A percentile compares a stretch with the other conserved stretches of the same genome.
phyloP scores from a whole-genome alignment of 257 asterid genomes.

The Solanum sejunctum region DNA sequence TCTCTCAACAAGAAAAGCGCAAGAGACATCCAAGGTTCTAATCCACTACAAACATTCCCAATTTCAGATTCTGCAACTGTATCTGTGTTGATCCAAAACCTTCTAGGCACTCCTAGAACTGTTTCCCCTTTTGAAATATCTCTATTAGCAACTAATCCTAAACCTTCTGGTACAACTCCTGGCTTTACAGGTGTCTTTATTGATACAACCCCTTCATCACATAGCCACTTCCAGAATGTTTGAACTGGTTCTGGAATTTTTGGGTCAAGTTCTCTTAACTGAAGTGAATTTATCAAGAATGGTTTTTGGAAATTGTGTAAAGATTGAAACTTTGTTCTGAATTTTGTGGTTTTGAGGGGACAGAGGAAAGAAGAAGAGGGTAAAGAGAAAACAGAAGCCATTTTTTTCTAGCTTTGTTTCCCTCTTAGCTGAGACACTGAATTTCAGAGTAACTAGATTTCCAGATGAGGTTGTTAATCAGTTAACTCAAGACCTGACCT shows the following conservation, averaged over 20 bases:
- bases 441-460: background rate
- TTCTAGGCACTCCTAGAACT: conserved; percentile 85
- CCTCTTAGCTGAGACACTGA: background rate
- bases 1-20: conserved; percentile 71
- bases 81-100: conserved; percentile 73
- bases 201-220: conserved; percentile 72
- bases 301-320: conserved; percentile 23
- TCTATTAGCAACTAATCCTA: conserved; percentile 74
- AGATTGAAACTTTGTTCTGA: conserved; percentile 4
- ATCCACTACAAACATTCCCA: conserved; percentile 55
- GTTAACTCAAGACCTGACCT: no score
- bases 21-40: conserved; percentile 85
- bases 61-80: conserved; percentile 62
- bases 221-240: conserved; percentile 86
- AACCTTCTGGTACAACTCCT: conserved; percentile 77
- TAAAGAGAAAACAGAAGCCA: conserved; percentile 36
- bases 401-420: background rate
- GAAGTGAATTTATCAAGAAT: conserved; percentile 20
- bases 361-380: conserved; percentile 15
- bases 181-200: conserved; percentile 74
- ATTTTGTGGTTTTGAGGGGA: conserved; percentile 11
- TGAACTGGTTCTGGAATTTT: conserved; percentile 44
- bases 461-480: conserved; percentile 26
- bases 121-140: conserved; percentile 55
- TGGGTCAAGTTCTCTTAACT: conserved; percentile 35